Evolutionary conservation across 2,329 filamentous ascomycete species (phyloP).

Genomic region (Rhynchosporium secalis): DNA sequence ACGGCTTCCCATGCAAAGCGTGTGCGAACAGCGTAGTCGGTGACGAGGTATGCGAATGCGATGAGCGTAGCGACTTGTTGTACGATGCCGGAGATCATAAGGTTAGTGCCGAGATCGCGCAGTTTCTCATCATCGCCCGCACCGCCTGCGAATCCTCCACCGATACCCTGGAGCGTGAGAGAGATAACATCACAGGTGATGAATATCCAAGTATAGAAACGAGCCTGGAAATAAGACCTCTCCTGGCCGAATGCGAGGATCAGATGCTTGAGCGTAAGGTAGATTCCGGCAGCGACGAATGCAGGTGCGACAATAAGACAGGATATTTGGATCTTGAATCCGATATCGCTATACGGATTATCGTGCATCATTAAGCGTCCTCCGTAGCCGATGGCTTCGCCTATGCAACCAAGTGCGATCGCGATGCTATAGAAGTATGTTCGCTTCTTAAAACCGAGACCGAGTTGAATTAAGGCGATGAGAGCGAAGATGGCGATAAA

Average conservation of each 20-base stretch:
- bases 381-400: conserved; percentile 58
- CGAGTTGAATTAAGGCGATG: conserved; percentile 45
- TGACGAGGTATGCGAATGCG: conserved; percentile 45
- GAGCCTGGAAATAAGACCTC: conserved; percentile 40
- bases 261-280: conserved; percentile 52
- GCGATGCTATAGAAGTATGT: conserved; percentile 54
- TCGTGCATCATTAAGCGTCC: conserved; percentile 52
- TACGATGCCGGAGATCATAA: conserved; percentile 44
- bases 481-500: conserved; percentile 52
- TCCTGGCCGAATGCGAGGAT: conserved; percentile 27
- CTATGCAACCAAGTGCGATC: conserved; percentile 46
- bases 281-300: conserved; percentile 60
- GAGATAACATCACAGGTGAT: conserved; percentile 59
- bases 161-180: conserved; percentile 58
- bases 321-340: conserved; percentile 51
- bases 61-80: conserved; percentile 42
- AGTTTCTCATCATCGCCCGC: conserved; percentile 18
- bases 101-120: conserved; percentile 33
- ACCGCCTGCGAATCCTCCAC: conserved; percentile 51
- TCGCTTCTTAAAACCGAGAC: conserved; percentile 48
- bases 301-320: conserved; percentile 41
- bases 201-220: conserved; percentile 54
- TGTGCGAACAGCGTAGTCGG: conserved; percentile 51
- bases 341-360: conserved; percentile 50
- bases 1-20: conserved; percentile 25